Evolutionary conservation across 129 eudicot species (phyloP), one percentile per base, ranked within the genome.

Genomic region (Kitagawia praeruptora): DNA sequence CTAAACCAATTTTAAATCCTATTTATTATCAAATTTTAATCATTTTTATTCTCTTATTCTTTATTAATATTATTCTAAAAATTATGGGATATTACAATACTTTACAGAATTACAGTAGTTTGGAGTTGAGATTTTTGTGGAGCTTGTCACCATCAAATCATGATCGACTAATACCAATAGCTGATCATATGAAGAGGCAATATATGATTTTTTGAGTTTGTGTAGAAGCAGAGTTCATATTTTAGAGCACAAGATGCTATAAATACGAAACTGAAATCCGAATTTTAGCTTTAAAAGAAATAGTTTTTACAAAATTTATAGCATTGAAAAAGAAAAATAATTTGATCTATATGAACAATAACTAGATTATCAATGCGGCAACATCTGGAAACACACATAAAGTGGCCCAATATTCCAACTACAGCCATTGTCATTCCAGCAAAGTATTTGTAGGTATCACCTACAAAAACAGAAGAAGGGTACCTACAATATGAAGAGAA

Each of bases 381-480:
- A 19, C 6, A 39, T 21, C 34, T 23, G 34, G 38, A 80, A 58
- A 79, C 89, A 38, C 78, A 95, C 99, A 97, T 95, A 64, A 83
- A 95, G 83, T 95, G 99, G 82, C 99, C 99, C 86, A 95, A 86
- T 86, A 95, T 92, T 69, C 99, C 99, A 83, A 79, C 94, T 2
- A 95, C 99, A 66, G 99, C 99, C 97, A 95, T 89, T 9, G 99
- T 87, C 99, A 95, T 95, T 78, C 99, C 99, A 74, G 99, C 92
- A 87, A 90, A 95, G 86, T 92, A 92, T 81, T 97, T 95, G 81
- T 87, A 95, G 15, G 99, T 95, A 84, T 95, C 99, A 56, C 99
- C 99, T 70, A 95, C 99, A 82, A 95, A 95, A 74, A 95, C 99
- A 10, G 99, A 92, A 34, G 99, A 95, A 48, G 99, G 99, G 80